A percentile compares a stretch with the other conserved stretches of the same genome.
Evolutionary conservation across 163 green algal genomes (phyloP).

Genomic region (Scenedesmus sp.): DNA sequence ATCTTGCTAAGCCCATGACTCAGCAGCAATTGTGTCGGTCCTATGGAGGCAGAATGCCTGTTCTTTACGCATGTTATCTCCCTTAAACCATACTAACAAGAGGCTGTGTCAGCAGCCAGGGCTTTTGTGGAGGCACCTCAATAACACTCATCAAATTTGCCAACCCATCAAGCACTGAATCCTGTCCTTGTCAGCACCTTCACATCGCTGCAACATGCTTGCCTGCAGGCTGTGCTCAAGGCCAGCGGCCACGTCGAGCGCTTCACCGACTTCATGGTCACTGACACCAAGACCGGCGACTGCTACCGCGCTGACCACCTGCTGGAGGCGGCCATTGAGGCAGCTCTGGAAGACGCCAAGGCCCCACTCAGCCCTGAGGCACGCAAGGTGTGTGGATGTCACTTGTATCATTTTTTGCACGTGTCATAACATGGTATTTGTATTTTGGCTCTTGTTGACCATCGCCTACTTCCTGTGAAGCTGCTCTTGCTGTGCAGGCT

Average conservation of each 20-base stretch:
- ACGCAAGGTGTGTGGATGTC: constrained; percentile 56
- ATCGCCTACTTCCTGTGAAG: constrained; percentile 97
- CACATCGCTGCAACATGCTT: background rate
- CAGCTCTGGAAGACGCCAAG: constrained; percentile 84
- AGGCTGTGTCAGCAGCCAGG: too few relatives aligned
- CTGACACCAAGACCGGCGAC: constrained; percentile 90
- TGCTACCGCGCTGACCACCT: constrained; percentile 97
- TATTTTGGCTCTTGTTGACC: constrained; percentile 76
- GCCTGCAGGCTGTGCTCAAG: constrained; percentile 84
- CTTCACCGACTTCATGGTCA: constrained; percentile 99
- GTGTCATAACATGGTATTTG: too few relatives aligned
- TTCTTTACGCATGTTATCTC: too few relatives aligned
- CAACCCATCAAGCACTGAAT: too few relatives aligned
- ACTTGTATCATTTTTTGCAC: background rate
- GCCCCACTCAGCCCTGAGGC: constrained; percentile 67
- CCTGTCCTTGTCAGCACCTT: too few relatives aligned
- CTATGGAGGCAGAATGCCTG: too few relatives aligned
- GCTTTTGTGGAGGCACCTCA: too few relatives aligned
- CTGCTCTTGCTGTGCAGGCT: constrained; percentile 9
- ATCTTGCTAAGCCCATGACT: too few relatives aligned
- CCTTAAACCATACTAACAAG: too few relatives aligned
- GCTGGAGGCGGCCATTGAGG: constrained; percentile 91
- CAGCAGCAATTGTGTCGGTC: too few relatives aligned
- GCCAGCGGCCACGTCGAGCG: constrained; percentile 91
- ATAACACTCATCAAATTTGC: too few relatives aligned